Base-by-base conservation (phyloP, 1,139 yeast genomes). In the Taphrina deformans region DNA sequence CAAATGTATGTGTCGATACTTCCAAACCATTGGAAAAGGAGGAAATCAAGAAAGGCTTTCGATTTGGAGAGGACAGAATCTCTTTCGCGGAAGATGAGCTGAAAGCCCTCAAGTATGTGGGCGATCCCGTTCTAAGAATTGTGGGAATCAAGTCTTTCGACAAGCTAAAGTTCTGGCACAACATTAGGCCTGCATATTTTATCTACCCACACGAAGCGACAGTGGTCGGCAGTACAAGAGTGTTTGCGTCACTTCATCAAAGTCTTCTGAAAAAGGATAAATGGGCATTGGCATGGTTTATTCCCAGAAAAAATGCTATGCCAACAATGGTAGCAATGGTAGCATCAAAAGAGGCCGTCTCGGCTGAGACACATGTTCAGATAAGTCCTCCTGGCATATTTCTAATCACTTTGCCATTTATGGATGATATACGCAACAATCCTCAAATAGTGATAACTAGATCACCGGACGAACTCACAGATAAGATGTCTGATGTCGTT, bases 201-300 rank as follows among this genome's bases (percentile, higher is more conserved):
- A 75, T 93, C 0, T 79, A 80, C 31, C 88, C 90, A 0, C 79
- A 82, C 60, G 85, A 83, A 26, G 83, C 82, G 0, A 81, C 80
- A 44, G 83, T 78, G 68, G 76, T 79, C 21, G 88, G 92, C 18
- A 89, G 97, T 0, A 78, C 80, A 24, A 76, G 83, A 41, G 86
- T 95, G 0, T 83, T 91, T 72, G 80, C 88, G 0, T 81, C 92
- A 0, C 77, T 93, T 7, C 88, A 85, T 72, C 85, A 83, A 62
- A 81, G 87, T 1, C 77, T 95, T 75, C 72, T 78, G 2, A 79
- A 79, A 61, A 78, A 82, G 60, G 72, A 70, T 2, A 83, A 83
- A 71, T 85, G 82, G 70, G 95, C 89, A 0, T 75, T 93, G 9
- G 82, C 88, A 1, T 89, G 91, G 85, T 92, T 96, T 0, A 83